These are phyloP conservation scores for Mycotypha africana DNA, from an alignment of 371 early-diverging fungal genomes.

Conservation along the genomic window DNA sequence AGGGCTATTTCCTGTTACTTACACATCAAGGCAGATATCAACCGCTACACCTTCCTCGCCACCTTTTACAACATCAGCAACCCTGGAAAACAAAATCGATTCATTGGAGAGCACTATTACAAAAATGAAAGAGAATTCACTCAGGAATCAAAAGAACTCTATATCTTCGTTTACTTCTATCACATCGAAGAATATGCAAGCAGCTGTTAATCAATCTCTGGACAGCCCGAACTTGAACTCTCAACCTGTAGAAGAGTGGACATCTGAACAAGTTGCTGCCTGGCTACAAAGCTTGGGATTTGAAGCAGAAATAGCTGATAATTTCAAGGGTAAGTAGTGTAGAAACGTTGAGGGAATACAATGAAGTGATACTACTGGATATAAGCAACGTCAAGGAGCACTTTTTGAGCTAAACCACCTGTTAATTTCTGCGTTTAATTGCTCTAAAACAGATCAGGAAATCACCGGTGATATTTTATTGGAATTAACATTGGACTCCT, in stretches of 20 bases:
- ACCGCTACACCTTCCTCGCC: neutral
- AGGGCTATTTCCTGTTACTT: conserved; percentile 64
- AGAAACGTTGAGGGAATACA: too few species aligned
- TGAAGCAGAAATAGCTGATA: conserved; percentile 33
- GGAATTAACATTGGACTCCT: conserved; percentile 57
- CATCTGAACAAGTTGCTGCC: conserved; percentile 34
- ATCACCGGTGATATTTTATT: conserved; percentile 66
- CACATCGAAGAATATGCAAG: conserved; percentile 8
- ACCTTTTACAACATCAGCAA: neutral
- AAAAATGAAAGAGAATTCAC: conserved; percentile 14
- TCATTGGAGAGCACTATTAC: conserved; percentile 24
- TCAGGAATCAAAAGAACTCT: neutral
- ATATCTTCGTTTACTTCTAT: neutral
- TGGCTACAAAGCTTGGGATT: conserved; percentile 54
- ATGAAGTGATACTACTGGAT: too few species aligned
- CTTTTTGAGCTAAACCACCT: too few species aligned
- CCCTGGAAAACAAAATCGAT: conserved; percentile 27
- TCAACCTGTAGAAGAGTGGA: conserved; percentile 39
- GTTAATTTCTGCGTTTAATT: too few species aligned
- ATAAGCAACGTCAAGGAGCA: too few species aligned
- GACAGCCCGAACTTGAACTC: conserved; percentile 2
- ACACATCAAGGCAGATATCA: conserved; percentile 46
- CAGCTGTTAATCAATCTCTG: neutral
- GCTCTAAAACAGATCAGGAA: conserved; percentile 62
- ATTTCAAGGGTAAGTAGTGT: conserved; percentile 52